Evolutionary conservation across 495 filamentous ascomycete genomes (phyloP).

Genomic region (Penicillium roqueforti): DNA sequence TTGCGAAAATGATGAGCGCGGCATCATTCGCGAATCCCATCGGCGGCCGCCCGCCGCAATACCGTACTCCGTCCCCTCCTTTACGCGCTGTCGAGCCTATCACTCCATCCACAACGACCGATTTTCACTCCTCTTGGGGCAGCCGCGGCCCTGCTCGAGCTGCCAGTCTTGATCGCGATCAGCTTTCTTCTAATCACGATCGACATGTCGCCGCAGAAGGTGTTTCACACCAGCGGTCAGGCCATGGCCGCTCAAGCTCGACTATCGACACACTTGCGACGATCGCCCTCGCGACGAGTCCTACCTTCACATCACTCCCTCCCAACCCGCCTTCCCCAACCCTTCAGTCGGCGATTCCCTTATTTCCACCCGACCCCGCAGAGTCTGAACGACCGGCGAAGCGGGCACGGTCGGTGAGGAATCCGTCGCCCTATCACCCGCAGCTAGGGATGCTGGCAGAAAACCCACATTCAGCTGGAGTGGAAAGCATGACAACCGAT

Average conservation of each 20-base stretch:
- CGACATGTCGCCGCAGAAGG: constrained; percentile 19
- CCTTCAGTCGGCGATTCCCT: constrained; percentile 24
- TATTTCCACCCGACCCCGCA: constrained; percentile 31
- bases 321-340: constrained; percentile 33
- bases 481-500: constrained; percentile 49
- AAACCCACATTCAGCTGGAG: constrained; percentile 38
- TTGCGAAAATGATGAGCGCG: constrained; percentile 39
- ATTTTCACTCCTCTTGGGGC: constrained; percentile 31
- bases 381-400: constrained; percentile 54
- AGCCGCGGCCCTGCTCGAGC: constrained; percentile 29
- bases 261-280: constrained; percentile 53
- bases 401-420: constrained; percentile 55
- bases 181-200: constrained; percentile 19
- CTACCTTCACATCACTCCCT: constrained; percentile 40
- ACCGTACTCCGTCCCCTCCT: constrained; percentile 54
- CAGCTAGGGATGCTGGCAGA: constrained; percentile 36
- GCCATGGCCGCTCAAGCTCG: constrained; percentile 46
- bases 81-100: constrained; percentile 51
- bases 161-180: constrained; percentile 30
- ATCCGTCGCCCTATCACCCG: constrained; percentile 45
- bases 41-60: constrained; percentile 43
- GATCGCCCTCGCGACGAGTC: constrained; percentile 50
- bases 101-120: constrained; percentile 38
- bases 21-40: constrained; percentile 43
- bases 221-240: constrained; percentile 32